These are phyloP conservation scores for Aureobasidium sp. DNA, from an alignment of 2,329 filamentous ascomycete genomes.

Conservation along the genomic window DNA sequence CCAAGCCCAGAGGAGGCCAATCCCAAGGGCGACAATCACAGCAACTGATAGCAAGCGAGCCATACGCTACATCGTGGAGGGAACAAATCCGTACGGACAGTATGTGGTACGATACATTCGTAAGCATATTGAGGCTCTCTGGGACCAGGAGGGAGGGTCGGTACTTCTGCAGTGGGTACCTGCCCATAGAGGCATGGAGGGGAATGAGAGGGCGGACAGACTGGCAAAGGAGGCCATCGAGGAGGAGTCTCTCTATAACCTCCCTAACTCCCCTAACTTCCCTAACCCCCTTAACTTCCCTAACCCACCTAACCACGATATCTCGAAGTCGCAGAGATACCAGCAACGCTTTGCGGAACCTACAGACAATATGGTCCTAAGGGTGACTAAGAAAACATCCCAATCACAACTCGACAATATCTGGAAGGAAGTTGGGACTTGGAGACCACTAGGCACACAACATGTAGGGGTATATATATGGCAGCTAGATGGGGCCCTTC, in stretches of 20 bases:
- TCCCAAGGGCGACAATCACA: neutral
- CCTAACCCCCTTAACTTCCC: too few species aligned
- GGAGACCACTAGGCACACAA: too few species aligned
- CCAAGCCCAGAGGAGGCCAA: neutral
- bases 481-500: too few species aligned
- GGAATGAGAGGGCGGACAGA: neutral
- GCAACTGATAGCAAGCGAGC: neutral
- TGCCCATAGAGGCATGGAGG: neutral
- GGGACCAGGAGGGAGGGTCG: neutral
- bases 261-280: neutral
- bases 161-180: neutral
- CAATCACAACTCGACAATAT: too few species aligned
- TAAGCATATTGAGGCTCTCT: neutral
- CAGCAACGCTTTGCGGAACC: too few species aligned
- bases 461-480: too few species aligned
- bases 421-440: too few species aligned
- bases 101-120: constrained; percentile 2
- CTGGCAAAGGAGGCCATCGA: neutral
- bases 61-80: neutral
- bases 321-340: too few species aligned
- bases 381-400: too few species aligned
- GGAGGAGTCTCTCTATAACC: neutral
- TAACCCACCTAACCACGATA: too few species aligned
- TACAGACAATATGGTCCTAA: too few species aligned
- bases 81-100: neutral